Base-by-base conservation (phyloP, 2,329 filamentous ascomycete species). In the Xylaria sp. region DNA sequence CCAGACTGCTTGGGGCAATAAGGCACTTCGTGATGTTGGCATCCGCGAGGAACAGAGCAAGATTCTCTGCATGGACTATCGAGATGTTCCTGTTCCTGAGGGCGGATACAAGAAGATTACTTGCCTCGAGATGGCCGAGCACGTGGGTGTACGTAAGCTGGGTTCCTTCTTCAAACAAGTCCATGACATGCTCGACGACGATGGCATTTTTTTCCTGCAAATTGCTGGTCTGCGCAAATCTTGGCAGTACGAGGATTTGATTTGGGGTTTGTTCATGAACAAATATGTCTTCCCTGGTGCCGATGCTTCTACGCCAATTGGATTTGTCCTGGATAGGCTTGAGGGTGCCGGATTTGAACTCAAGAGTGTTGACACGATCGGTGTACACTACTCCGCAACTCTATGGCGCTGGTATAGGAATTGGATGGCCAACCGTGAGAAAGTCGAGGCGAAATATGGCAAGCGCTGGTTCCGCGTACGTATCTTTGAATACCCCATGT, bases 201-300 rank as follows among this genome's bases (percentile, higher is more conserved):
- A 98, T 74, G 96, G 96, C 80, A 89, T 93, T 73, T 97, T 98
- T 86, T 97, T 96, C 88, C 87, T 98, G 69, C 96, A 98, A 82
- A 94, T 97, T 76, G 94, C 95, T 76, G 96, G 96, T 83, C 88
- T 99, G 70, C 92, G 96, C 76, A 97, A 97, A 85, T 86, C 88
- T 72, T 98, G 96, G 96, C 96, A 98, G 82, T 98, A 97, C 79
- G 94, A 98, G 86, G 95, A 98, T 83, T 88, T 97, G 60, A 92
- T 95, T 81, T 98, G 96, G 96, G 96, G 96, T 80, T 88, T 98
- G 56, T 98, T 97, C 88, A 97, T 98, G 94, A 98, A 98, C 90
- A 97, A 97, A 86, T 97, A 98, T 83, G 87, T 98, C 81, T 98
- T 98, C 88, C 96, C 94, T 40, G 96, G 96, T 79, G 96, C 96